Percentiles rank a stretch among this genome's conserved stretches.
Evolutionary conservation across 2,329 filamentous ascomycete species (phyloP).

Genomic region (Knoxdaviesia capensis): DNA sequence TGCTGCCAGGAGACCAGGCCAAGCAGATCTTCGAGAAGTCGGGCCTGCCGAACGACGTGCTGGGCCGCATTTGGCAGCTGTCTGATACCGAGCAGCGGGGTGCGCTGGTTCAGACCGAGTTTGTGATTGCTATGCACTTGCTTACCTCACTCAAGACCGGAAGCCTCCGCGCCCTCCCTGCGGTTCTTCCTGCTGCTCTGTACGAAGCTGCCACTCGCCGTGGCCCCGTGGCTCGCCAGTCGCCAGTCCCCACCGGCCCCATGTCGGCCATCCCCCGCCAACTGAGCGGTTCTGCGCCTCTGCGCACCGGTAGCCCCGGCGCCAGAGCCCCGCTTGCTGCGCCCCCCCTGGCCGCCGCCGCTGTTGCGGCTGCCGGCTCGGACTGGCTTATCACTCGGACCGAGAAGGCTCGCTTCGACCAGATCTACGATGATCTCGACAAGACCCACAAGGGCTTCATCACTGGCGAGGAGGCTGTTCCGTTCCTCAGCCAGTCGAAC

Average conservation of each 20-base stretch:
- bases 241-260: conserved; percentile 28
- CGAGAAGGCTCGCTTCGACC: conserved; percentile 78
- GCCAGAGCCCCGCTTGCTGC: conserved; percentile 26
- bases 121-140: conserved; percentile 96
- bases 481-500: conserved; percentile 83
- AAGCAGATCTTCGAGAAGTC: conserved; percentile 93
- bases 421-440: conserved; percentile 69
- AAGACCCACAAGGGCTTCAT: conserved; percentile 65
- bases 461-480: conserved; percentile 82
- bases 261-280: conserved; percentile 62
- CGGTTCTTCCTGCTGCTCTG: conserved; percentile 59
- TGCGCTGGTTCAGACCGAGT: conserved; percentile 69
- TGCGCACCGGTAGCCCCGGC: conserved; percentile 40
- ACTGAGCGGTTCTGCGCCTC: conserved; percentile 49
- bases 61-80: conserved; percentile 92
- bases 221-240: conserved; percentile 24
- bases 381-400: conserved; percentile 70
- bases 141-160: conserved; percentile 81
- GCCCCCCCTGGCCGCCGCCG: conserved; percentile 17
- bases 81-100: conserved; percentile 88
- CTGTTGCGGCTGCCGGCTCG: conserved; percentile 18
- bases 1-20: conserved; percentile 68
- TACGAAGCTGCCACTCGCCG: conserved; percentile 78
- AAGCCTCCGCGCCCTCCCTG: conserved; percentile 59
- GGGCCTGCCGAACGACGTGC: conserved; percentile 66